Conservation (phyloP, 768 basidiomycete species). For the Naganishia randhawae region DNA sequence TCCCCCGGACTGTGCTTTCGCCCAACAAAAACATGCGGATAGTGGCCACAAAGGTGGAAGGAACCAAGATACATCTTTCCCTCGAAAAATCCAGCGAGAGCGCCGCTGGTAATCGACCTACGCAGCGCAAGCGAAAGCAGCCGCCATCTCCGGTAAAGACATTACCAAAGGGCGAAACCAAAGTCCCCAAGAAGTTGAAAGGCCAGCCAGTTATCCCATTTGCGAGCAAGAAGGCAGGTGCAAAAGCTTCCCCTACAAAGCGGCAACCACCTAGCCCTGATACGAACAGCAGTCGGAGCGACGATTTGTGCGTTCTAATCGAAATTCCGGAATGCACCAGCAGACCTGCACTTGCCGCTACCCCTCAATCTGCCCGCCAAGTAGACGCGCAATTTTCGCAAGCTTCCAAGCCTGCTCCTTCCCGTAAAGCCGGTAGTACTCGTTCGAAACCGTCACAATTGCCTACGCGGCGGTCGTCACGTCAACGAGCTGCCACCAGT, state of each 20-base stretch:
- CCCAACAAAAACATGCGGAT: neutral
- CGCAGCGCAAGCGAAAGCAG: slow-evolving; percentile 4
- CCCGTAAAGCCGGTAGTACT: neutral
- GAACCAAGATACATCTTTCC: neutral
- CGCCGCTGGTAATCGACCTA: neutral
- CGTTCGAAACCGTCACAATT: neutral
- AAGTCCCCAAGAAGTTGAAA: neutral
- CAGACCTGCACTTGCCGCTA: neutral
- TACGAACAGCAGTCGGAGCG: neutral
- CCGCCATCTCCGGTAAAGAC: slow-evolving; percentile 1
- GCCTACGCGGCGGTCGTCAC: neutral
- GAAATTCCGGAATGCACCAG: neutral
- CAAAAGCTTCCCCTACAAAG: neutral
- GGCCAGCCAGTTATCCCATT: neutral
- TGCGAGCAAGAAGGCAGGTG: neutral
- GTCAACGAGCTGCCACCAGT: neutral
- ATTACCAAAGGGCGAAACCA: neutral
- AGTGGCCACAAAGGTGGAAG: slow-evolving; percentile 3
- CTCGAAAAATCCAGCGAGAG: neutral
- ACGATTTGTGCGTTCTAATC: neutral
- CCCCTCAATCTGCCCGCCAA: neutral
- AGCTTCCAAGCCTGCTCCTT: neutral
- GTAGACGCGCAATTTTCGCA: neutral
- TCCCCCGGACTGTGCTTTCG: neutral
- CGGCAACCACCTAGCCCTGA: slow-evolving; percentile 2